Conservation (phyloP, 169 alveolate species). For the Neospora caninum region DNA sequence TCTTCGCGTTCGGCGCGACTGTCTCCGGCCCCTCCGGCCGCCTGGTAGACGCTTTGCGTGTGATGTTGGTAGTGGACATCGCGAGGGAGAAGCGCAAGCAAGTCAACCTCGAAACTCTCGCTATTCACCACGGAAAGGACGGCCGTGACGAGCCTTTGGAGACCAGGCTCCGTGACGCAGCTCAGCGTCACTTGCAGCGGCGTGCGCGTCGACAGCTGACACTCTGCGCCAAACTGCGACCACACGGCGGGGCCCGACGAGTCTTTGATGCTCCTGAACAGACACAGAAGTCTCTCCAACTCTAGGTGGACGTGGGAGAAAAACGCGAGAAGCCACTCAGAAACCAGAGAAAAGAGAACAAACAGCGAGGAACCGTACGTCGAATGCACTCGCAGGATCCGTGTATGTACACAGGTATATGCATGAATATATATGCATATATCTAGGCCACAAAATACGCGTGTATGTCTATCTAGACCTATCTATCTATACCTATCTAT, state of each 20-base stretch:
- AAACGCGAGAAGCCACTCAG: not conserved
- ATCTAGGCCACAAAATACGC: no score
- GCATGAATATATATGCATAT: not conserved
- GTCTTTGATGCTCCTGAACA: slow-evolving; percentile 35
- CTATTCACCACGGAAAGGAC: slow-evolving; percentile 42
- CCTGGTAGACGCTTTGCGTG: not conserved
- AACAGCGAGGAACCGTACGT: not conserved
- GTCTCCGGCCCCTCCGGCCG: not conserved
- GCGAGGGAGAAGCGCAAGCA: slow-evolving; percentile 41
- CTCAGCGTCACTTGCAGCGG: slow-evolving; percentile 46
- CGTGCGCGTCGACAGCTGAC: slow-evolving; percentile 39
- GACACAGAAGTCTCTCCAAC: no score
- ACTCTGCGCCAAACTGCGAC: slow-evolving; percentile 55
- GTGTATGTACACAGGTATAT: not conserved
- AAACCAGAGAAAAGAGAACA: not conserved
- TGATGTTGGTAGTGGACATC: slow-evolving; percentile 33
- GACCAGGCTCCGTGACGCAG: not conserved
- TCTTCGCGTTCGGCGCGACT: not conserved
- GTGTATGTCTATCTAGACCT: no score
- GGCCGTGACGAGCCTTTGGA: not conserved
- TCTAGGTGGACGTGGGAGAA: not conserved
- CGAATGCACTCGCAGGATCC: not conserved
- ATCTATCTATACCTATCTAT: not conserved
- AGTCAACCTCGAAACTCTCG: slow-evolving; percentile 30
- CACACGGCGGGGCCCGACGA: slow-evolving; percentile 50